These are phyloP conservation scores for Senna tora DNA, from an alignment of 306 rosid species.

Conservation along the genomic window DNA sequence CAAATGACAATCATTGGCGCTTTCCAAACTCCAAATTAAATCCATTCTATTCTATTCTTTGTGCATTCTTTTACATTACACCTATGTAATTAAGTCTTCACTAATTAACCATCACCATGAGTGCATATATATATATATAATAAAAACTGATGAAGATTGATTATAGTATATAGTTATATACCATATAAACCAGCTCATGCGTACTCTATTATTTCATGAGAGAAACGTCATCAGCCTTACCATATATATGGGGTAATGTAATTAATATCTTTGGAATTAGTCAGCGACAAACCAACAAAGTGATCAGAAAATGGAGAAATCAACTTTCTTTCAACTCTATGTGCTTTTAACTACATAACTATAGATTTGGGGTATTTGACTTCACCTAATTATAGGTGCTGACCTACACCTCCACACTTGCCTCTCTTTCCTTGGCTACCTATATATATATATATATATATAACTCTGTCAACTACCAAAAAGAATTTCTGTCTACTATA, in stretches of 20 bases:
- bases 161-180: too few relatives aligned
- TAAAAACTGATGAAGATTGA: too few relatives aligned
- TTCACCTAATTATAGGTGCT: neutral
- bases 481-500: conserved; percentile 10
- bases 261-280: neutral
- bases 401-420: neutral
- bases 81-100: neutral
- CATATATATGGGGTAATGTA: too few relatives aligned
- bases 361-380: conserved; percentile 1
- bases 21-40: conserved; percentile 17
- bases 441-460: too few relatives aligned
- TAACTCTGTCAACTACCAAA: neutral
- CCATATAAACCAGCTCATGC: neutral
- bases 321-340: neutral
- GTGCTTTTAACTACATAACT: neutral
- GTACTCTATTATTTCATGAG: neutral
- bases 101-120: too few relatives aligned
- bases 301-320: neutral
- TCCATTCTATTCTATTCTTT: conserved; percentile 13
- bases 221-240: neutral
- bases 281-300: conserved; percentile 27
- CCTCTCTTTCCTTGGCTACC: neutral
- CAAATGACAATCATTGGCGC: conserved; percentile 38
- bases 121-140: too few relatives aligned
- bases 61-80: conserved; percentile 19